These are phyloP conservation scores for Sanguinoderma infundibulare DNA, from an alignment of 1,284 basidiomycete genomes.

Conservation along the genomic window DNA sequence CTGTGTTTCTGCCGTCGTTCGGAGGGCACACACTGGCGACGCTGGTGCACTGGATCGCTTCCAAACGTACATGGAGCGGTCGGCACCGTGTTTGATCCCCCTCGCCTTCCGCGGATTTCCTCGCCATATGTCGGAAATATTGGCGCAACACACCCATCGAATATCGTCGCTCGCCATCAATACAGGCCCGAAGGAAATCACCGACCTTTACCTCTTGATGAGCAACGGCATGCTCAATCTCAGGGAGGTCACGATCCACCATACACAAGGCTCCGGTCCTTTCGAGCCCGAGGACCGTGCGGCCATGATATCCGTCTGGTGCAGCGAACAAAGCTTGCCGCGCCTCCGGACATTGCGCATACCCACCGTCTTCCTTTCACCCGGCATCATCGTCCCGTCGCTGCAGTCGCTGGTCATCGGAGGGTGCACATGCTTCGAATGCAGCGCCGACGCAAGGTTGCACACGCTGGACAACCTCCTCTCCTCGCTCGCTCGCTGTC, in stretches of 20 bases:
- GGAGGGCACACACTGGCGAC: background rate
- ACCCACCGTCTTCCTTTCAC: conserved; percentile 1
- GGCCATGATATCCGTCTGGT: background rate
- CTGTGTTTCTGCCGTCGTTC: background rate
- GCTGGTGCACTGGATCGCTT: background rate
- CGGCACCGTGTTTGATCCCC: conserved; percentile 1
- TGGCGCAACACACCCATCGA: conserved; percentile 3
- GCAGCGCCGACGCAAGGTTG: background rate
- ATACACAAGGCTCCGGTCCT: background rate
- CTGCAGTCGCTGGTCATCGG: conserved; percentile 1
- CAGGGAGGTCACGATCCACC: background rate
- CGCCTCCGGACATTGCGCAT: background rate
- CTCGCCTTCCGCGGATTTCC: conserved; percentile 2
- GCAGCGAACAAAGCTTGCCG: background rate
- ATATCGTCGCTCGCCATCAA: conserved; percentile 3
- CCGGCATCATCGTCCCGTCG: background rate
- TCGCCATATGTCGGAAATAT: background rate
- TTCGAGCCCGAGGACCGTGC: background rate
- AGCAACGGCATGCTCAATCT: conserved; percentile 5
- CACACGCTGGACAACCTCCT: conserved; percentile 4
- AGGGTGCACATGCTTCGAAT: background rate
- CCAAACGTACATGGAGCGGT: conserved; percentile 1
- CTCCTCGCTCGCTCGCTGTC: conserved; percentile 1
- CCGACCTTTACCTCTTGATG: conserved; percentile 5
- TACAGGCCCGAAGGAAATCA: background rate